Evolutionary conservation across 2,329 filamentous ascomycete genomes (phyloP).

Genomic region (Claviceps monticola): DNA sequence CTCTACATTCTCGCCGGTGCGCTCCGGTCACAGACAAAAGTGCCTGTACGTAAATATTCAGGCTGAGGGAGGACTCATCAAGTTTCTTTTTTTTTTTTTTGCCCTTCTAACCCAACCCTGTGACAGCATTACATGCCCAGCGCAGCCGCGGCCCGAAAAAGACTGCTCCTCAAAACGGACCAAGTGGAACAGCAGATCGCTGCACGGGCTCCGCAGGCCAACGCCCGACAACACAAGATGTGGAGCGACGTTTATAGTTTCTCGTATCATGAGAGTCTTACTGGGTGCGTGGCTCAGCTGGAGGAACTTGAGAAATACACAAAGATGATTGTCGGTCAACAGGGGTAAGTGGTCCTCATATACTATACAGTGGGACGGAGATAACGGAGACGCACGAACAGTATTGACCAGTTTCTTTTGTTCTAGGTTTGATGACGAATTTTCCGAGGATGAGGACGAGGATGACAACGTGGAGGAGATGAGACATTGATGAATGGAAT

Average conservation of each 20-base stretch:
- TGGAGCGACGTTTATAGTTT: constrained; percentile 46
- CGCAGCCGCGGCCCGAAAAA: constrained; percentile 37
- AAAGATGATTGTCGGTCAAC: constrained; percentile 44
- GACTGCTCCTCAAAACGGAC: constrained; percentile 35
- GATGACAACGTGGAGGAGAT: constrained; percentile 2
- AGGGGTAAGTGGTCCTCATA: constrained; percentile 20
- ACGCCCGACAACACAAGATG: constrained; percentile 24
- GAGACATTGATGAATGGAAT: background rate
- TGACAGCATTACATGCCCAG: constrained; percentile 38
- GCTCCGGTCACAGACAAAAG: constrained; percentile 32
- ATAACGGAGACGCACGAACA: background rate
- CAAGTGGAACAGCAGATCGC: constrained; percentile 28
- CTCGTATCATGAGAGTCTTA: constrained; percentile 38
- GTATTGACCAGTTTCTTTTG: background rate
- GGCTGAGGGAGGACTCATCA: too few species aligned
- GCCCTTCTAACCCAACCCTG: background rate
- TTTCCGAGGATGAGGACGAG: constrained; percentile 13
- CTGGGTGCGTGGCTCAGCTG: constrained; percentile 39
- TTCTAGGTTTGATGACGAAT: constrained; percentile 21
- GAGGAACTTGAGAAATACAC: constrained; percentile 41
- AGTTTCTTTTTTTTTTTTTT: background rate
- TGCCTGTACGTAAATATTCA: constrained; percentile 25
- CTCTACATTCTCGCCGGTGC: constrained; percentile 44
- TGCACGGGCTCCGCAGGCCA: constrained; percentile 9
- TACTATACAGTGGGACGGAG: constrained; percentile 9